Percentiles rank a stretch among this genome's conserved stretches.
Evolutionary conservation across 441 rosid genomes (phyloP).

Genomic region (Iberis amara): DNA sequence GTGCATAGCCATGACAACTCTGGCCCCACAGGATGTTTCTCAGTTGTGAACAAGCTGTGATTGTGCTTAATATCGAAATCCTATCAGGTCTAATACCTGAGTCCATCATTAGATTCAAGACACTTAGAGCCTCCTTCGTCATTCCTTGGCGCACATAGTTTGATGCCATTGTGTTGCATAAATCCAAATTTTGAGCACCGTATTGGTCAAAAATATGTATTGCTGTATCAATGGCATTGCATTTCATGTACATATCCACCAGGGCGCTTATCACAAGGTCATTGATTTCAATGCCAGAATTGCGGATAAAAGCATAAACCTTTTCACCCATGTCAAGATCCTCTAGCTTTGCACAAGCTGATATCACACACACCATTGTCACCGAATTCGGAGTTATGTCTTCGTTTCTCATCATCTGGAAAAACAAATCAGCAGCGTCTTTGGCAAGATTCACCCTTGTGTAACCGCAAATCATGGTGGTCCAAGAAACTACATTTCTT

Average conservation of each 20-base stretch:
- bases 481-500: constrained; percentile 73
- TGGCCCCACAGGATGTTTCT: constrained; percentile 40
- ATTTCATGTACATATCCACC: constrained; percentile 76
- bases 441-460: constrained; percentile 37
- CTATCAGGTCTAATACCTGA: constrained; percentile 48
- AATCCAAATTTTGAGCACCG: constrained; percentile 43
- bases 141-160: constrained; percentile 50
- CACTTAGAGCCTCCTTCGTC: constrained; percentile 47
- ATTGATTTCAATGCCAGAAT: constrained; percentile 40
- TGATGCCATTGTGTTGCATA: constrained; percentile 54
- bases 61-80: constrained; percentile 49
- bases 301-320: constrained; percentile 37
- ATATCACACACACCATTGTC: constrained; percentile 61
- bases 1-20: constrained; percentile 53
- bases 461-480: constrained; percentile 68
- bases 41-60: constrained; percentile 52
- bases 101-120: constrained; percentile 41
- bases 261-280: constrained; percentile 53
- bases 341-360: constrained; percentile 66
- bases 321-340: constrained; percentile 48
- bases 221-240: constrained; percentile 46
- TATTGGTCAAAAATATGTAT: constrained; percentile 47
- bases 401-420: constrained; percentile 42
- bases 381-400: constrained; percentile 49
- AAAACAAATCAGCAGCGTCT: constrained; percentile 58